Evolutionary conservation across 1,139 yeast species (phyloP).

Genomic region (Taphrina communis): DNA sequence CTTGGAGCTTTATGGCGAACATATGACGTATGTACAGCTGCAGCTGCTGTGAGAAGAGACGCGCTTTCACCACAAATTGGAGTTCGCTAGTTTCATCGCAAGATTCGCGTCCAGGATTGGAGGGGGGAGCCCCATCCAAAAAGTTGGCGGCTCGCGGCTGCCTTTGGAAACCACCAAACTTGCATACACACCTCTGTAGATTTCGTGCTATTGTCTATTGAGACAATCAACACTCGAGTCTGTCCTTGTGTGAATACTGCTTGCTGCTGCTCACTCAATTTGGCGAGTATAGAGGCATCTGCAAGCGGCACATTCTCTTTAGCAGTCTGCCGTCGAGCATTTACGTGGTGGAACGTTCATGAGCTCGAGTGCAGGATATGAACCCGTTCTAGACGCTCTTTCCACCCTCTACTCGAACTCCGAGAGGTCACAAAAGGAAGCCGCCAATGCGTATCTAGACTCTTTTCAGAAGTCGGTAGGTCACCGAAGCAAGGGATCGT

Average conservation of each 20-base stretch:
- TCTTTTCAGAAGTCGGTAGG: constrained; percentile 73
- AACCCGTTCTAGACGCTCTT: constrained; percentile 57
- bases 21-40: no score
- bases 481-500: constrained; percentile 37
- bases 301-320: background rate
- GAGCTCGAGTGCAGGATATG: constrained; percentile 27
- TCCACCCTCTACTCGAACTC: constrained; percentile 66
- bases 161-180: no score
- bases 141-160: background rate
- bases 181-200: background rate
- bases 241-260: no score
- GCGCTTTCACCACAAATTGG: no score
- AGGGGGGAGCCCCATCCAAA: constrained; percentile 2
- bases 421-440: constrained; percentile 59
- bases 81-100: no score
- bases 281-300: background rate
- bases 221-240: no score
- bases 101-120: no score
- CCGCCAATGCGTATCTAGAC: constrained; percentile 73
- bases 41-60: no score
- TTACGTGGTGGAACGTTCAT: constrained; percentile 6
- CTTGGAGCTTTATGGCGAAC: no score
- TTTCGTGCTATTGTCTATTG: no score
- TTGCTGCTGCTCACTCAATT: no score
- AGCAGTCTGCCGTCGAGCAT: background rate